Evolutionary conservation across 352 stramenopile species (phyloP).

Genomic region (Detonula confervacea): DNA sequence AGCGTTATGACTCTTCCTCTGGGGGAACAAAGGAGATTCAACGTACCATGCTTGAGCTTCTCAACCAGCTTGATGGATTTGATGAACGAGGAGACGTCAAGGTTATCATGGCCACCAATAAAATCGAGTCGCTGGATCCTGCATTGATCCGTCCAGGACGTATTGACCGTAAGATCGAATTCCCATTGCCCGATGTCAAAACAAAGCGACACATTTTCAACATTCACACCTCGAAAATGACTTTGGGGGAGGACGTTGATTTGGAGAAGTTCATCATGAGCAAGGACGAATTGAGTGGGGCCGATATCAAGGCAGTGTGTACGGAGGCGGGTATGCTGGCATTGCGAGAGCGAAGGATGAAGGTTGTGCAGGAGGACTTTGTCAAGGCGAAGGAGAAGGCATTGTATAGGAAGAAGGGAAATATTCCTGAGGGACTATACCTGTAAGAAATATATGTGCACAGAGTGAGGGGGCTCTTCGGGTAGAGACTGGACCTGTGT

Average conservation of each 20-base stretch:
- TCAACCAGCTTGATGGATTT: slow-evolving; percentile 99
- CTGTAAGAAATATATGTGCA: too few relatives aligned
- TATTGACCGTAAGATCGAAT: slow-evolving; percentile 99
- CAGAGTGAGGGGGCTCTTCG: too few relatives aligned
- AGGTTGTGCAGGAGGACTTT: slow-evolving; percentile 99
- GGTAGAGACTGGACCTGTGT: too few relatives aligned
- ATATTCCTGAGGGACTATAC: slow-evolving; percentile 99
- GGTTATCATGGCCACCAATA: slow-evolving; percentile 99
- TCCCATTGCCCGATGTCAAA: slow-evolving; percentile 99
- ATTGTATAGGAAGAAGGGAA: slow-evolving; percentile 99
- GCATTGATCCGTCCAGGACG: slow-evolving; percentile 98
- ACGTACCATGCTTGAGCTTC: slow-evolving; percentile 99
- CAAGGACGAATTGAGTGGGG: slow-evolving; percentile 99
- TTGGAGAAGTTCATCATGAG: slow-evolving; percentile 99
- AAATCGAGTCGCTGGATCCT: slow-evolving; percentile 98
- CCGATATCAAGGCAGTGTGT: slow-evolving; percentile 99
- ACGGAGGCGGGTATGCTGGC: slow-evolving; percentile 99
- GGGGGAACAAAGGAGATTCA: slow-evolving; percentile 99
- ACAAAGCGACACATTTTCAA: slow-evolving; percentile 99
- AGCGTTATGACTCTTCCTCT: slow-evolving; percentile 98
- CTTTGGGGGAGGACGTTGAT: slow-evolving; percentile 97
- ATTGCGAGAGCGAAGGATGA: slow-evolving; percentile 98
- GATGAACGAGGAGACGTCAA: slow-evolving; percentile 99
- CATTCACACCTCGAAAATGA: slow-evolving; percentile 99
- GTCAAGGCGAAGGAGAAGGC: slow-evolving; percentile 99